phyloP scores from a whole-genome alignment of 495 filamentous ascomycete genomes.

The Staphylotrichum tortipilum region DNA sequence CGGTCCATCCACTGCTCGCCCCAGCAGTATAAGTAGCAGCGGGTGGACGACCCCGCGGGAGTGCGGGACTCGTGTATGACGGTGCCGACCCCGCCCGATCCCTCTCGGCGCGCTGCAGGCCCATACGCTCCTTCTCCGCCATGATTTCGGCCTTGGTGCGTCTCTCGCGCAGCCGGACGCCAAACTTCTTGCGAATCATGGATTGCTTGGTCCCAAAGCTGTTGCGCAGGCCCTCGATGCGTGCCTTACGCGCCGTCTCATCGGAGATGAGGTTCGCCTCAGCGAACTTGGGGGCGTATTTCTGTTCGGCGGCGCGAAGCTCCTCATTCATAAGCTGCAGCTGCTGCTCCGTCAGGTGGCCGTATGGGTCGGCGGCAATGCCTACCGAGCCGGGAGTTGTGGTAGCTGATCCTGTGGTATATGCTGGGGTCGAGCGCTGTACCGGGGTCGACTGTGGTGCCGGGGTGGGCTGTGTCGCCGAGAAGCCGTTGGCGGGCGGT shows the following conservation, averaged over 20 bases:
- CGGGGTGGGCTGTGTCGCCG: neutral
- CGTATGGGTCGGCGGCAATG: conserved; percentile 29
- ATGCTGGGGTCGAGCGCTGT: no score
- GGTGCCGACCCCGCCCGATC: no score
- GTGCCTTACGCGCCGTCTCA: conserved; percentile 22
- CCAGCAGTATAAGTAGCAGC: no score
- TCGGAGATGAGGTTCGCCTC: conserved; percentile 31
- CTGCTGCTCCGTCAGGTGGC: conserved; percentile 24
- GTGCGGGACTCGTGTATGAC: no score
- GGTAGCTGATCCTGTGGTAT: no score
- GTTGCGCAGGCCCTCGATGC: conserved; percentile 36
- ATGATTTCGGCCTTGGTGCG: conserved; percentile 36
- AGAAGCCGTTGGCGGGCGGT: conserved; percentile 6
- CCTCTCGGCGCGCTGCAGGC: conserved; percentile 19
- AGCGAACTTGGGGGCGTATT: conserved; percentile 30
- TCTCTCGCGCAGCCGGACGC: conserved; percentile 38
- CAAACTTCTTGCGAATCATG: conserved; percentile 42
- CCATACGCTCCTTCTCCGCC: conserved; percentile 33
- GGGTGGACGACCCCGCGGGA: no score
- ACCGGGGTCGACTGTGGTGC: conserved; percentile 13
- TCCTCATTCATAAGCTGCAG: conserved; percentile 27
- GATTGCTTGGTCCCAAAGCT: conserved; percentile 42
- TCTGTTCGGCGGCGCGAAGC: conserved; percentile 28
- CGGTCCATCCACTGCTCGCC: conserved; percentile 20
- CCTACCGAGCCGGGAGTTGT: conserved; percentile 6